A percentile compares a stretch with the other conserved stretches of the same genome.
Conservation (phyloP, 805 yeast species). For the Metschnikowia vanudenii region DNA sequence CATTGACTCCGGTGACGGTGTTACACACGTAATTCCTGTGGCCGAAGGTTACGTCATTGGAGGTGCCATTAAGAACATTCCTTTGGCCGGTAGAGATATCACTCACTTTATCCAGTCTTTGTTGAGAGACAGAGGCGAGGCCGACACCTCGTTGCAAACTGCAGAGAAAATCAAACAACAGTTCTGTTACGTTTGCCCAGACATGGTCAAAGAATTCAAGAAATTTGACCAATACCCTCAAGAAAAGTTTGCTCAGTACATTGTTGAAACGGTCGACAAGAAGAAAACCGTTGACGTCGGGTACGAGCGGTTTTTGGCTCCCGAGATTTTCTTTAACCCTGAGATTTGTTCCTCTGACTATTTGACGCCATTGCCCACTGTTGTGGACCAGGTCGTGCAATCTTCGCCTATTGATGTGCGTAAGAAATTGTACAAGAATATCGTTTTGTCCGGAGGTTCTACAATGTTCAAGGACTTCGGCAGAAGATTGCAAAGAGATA, state of each 20-base stretch:
- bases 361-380: conserved; percentile 93
- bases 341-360: conserved; percentile 95
- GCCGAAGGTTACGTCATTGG: conserved; percentile 99
- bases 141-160: conserved; percentile 88
- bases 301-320: conserved; percentile 95
- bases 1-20: conserved; percentile 98
- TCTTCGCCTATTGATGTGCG: conserved; percentile 97
- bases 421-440: conserved; percentile 91
- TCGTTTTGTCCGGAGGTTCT: conserved; percentile 95
- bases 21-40: conserved; percentile 97
- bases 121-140: conserved; percentile 95
- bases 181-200: conserved; percentile 96
- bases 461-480: conserved; percentile 99
- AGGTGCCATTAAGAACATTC: conserved; percentile 93
- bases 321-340: conserved; percentile 98
- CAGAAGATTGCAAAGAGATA: conserved; percentile 93
- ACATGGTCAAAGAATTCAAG: conserved; percentile 92
- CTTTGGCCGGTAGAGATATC: conserved; percentile 98
- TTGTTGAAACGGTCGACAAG: conserved; percentile 77
- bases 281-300: conserved; percentile 83
- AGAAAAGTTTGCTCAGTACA: conserved; percentile 88
- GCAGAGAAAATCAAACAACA: conserved; percentile 97
- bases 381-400: conserved; percentile 93
- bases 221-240: conserved; percentile 88
- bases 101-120: conserved; percentile 90